Evolutionary conservation across 345 rosid species (phyloP).

Genomic region (Pistacia atlantica): DNA sequence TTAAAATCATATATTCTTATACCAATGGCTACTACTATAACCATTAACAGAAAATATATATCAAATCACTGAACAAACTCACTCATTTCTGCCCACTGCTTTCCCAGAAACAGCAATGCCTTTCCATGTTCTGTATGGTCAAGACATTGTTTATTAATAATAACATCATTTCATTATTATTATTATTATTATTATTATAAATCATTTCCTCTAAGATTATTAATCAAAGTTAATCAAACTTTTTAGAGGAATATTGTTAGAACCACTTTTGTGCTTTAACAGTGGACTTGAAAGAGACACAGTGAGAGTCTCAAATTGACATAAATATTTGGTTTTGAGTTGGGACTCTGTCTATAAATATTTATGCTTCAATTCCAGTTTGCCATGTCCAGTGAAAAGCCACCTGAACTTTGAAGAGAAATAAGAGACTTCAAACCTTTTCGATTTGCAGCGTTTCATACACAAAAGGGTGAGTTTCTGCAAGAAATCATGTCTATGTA

Average conservation of each 20-base stretch:
- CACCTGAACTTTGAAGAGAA: neutral
- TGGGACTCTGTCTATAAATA: conserved; percentile 3
- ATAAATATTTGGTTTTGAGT: neutral
- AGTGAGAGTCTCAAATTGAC: conserved; percentile 14
- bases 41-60: neutral
- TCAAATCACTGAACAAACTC: conserved; percentile 1
- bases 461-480: neutral
- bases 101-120: conserved; percentile 6
- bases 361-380: neutral
- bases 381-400: neutral
- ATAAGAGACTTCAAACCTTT: neutral
- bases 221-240: neutral
- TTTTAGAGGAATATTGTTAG: conserved; percentile 15
- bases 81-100: conserved; percentile 1
- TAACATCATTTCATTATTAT: neutral
- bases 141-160: conserved; percentile 17
- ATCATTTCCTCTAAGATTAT: too few relatives aligned
- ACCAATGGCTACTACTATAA: conserved; percentile 17
- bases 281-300: neutral
- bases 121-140: conserved; percentile 29
- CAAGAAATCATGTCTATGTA: neutral
- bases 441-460: neutral
- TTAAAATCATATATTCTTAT: conserved; percentile 6
- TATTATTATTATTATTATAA: too few relatives aligned
- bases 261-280: neutral